phyloP scores from a whole-genome alignment of 2,329 filamentous ascomycete species.

The Trichophyton benhamiae region DNA sequence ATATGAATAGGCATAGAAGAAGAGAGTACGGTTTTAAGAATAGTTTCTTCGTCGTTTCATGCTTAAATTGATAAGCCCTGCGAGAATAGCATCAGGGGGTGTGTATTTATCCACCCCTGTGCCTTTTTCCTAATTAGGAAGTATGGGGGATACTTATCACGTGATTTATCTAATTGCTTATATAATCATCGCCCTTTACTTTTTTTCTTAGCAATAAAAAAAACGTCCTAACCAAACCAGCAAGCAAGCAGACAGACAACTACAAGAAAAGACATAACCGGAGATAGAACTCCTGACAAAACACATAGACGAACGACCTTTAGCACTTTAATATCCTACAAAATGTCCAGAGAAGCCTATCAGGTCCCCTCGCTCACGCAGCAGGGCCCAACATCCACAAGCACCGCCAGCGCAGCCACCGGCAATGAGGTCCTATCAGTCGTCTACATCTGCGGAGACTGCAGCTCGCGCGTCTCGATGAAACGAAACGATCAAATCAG shows the following conservation, averaged over 20 bases:
- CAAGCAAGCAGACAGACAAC: not conserved
- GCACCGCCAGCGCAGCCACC: slow-evolving; percentile 30
- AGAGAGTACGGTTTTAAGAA: too few species aligned
- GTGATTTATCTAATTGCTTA: too few species aligned
- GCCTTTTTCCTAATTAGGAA: too few species aligned
- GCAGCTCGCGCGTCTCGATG: slow-evolving; percentile 62
- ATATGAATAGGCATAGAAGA: too few species aligned
- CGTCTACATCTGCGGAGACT: slow-evolving; percentile 71
- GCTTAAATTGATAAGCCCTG: too few species aligned
- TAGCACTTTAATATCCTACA: slow-evolving; percentile 5
- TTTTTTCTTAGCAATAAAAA: too few species aligned
- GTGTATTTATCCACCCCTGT: too few species aligned
- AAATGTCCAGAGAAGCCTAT: slow-evolving; percentile 64
- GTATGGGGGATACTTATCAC: too few species aligned
- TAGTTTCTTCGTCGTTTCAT: too few species aligned
- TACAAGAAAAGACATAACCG: not conserved
- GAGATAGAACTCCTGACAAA: not conserved
- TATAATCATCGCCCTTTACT: too few species aligned
- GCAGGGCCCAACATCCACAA: slow-evolving; percentile 29
- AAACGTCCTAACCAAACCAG: too few species aligned
- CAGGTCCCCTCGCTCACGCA: slow-evolving; percentile 50
- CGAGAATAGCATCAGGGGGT: too few species aligned
- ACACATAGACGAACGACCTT: not conserved
- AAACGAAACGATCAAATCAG: slow-evolving; percentile 69
- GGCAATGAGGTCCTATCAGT: slow-evolving; percentile 44